Evolutionary conservation across 257 asterid species (phyloP).

Genomic region (Salvia hispanica): DNA sequence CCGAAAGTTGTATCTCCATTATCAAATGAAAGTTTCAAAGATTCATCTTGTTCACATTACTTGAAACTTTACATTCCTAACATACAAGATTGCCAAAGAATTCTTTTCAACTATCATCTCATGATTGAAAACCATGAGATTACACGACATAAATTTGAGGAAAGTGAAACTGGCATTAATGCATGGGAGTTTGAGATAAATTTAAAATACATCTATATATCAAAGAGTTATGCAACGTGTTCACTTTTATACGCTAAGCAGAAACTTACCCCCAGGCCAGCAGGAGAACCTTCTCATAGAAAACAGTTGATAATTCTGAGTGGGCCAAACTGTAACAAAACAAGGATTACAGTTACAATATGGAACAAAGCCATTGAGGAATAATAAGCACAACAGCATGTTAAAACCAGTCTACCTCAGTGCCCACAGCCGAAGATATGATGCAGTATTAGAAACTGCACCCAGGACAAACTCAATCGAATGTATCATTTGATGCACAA

Average conservation of each 20-base stretch:
- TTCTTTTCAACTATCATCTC: background rate
- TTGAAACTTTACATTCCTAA: background rate
- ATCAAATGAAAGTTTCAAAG: background rate
- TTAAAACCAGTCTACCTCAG: constrained; percentile 57
- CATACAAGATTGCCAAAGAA: background rate
- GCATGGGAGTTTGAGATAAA: background rate
- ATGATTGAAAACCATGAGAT: background rate
- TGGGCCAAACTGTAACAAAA: constrained; percentile 80
- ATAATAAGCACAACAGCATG: constrained; percentile 5
- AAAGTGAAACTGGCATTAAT: background rate
- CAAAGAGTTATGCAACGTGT: constrained; percentile 11
- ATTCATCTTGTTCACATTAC: background rate
- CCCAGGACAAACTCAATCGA: constrained; percentile 96
- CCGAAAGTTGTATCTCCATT: background rate
- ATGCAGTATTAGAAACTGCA: constrained; percentile 96
- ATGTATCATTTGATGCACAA: constrained; percentile 99
- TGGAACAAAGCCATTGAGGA: constrained; percentile 24
- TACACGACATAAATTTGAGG: background rate
- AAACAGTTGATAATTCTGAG: constrained; percentile 95
- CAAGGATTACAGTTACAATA: constrained; percentile 21
- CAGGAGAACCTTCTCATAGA: constrained; percentile 93
- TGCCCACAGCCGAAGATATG: constrained; percentile 97
- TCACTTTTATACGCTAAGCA: constrained; percentile 29
- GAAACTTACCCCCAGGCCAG: constrained; percentile 89
- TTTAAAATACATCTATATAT: too few species aligned